These are phyloP conservation scores for Dactylonectria macrodidyma DNA, from an alignment of 2,329 filamentous ascomycete genomes.

Conservation along the genomic window DNA sequence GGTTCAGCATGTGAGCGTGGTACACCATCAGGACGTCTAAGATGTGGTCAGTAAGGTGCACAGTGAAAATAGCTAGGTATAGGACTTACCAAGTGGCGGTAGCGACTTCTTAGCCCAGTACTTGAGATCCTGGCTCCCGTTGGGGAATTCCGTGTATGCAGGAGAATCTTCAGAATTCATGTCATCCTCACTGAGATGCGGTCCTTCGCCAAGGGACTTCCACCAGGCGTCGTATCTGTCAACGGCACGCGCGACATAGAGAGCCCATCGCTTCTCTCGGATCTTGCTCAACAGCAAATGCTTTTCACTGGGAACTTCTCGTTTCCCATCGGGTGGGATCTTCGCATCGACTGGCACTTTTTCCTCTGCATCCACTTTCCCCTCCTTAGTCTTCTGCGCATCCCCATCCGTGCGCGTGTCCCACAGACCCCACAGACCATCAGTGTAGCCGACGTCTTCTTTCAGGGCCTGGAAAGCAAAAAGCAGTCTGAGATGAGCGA, in stretches of 20 bases:
- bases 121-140: not conserved
- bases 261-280: constrained; percentile 77
- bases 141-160: constrained; percentile 31
- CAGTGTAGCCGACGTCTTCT: constrained; percentile 70
- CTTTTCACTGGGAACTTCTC: constrained; percentile 44
- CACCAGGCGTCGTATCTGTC: constrained; percentile 76
- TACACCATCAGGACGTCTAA: constrained; percentile 80
- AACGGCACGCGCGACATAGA: constrained; percentile 75
- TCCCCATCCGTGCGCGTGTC: constrained; percentile 56
- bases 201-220: constrained; percentile 39
- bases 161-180: constrained; percentile 16
- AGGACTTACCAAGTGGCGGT: constrained; percentile 41
- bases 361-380: constrained; percentile 29
- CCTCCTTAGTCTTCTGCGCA: constrained; percentile 27
- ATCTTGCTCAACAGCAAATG: constrained; percentile 61
- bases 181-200: constrained; percentile 25
- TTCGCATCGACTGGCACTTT: constrained; percentile 23
- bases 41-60: not conserved
- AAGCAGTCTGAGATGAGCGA: constrained; percentile 75
- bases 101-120: constrained; percentile 40
- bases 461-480: constrained; percentile 74
- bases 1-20: constrained; percentile 81
- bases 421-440: constrained; percentile 73
- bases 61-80: no score
- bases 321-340: constrained; percentile 15